A percentile compares a stretch with the other conserved stretches of the same genome.
Evolutionary conservation across 257 asterid genomes (phyloP).

Genomic region (Cordia subcordata): DNA sequence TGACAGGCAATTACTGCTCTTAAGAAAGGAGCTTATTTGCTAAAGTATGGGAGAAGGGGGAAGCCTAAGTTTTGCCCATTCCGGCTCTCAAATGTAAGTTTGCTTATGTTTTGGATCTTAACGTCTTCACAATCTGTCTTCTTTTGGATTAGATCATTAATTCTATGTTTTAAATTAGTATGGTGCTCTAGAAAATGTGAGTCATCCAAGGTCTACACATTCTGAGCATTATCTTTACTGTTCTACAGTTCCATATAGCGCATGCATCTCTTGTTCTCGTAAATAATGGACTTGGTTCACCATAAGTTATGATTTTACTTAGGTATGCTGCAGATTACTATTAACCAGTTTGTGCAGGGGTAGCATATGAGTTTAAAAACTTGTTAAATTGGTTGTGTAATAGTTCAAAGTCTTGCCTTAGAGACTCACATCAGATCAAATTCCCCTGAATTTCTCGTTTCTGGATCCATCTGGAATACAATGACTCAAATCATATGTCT

Average conservation of each 20-base stretch:
- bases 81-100: constrained; percentile 78
- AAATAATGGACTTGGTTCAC: neutral
- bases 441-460: too few species aligned
- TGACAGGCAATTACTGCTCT: constrained; percentile 80
- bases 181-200: neutral
- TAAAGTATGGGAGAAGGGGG: constrained; percentile 90
- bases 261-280: neutral
- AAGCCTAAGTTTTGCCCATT: constrained; percentile 94
- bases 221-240: neutral
- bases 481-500: neutral
- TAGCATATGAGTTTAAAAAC: too few species aligned
- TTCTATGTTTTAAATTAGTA: neutral
- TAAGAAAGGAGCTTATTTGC: constrained; percentile 81
- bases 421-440: too few species aligned
- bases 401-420: too few species aligned
- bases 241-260: neutral
- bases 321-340: too few species aligned
- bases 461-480: neutral
- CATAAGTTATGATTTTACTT: too few species aligned
- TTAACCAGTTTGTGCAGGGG: too few species aligned
- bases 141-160: neutral
- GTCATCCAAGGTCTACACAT: too few species aligned
- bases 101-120: neutral
- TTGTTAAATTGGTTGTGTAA: too few species aligned
- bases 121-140: neutral